Evolutionary conservation across 1,284 basidiomycete genomes (phyloP).

Genomic region (Cutaneotrichosporon sp.): DNA sequence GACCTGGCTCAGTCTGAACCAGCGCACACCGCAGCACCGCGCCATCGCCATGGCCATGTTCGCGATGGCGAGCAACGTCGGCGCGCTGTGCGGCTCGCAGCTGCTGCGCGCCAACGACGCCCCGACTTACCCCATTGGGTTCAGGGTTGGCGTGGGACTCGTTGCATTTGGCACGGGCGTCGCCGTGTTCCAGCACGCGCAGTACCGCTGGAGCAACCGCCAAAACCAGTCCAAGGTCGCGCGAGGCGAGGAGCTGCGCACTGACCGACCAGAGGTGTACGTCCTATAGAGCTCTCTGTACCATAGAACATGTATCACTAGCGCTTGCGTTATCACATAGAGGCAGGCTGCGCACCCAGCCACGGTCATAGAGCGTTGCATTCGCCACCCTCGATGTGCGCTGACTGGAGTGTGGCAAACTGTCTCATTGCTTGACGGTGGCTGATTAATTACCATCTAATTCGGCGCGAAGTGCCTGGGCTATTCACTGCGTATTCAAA

Average conservation of each 20-base stretch:
- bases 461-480: no score
- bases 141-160: slow-evolving; percentile 35
- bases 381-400: no score
- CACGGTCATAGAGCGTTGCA: no score
- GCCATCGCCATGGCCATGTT: slow-evolving; percentile 46
- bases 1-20: slow-evolving; percentile 42
- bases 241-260: not conserved
- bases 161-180: slow-evolving; percentile 23
- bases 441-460: no score
- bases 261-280: not conserved
- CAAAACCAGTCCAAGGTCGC: slow-evolving; percentile 6
- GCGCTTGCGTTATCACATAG: not conserved
- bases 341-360: no score
- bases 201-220: slow-evolving; percentile 36
- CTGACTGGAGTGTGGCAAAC: no score
- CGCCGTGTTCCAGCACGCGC: slow-evolving; percentile 34
- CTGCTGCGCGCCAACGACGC: slow-evolving; percentile 40
- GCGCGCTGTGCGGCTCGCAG: slow-evolving; percentile 41
- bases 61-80: slow-evolving; percentile 43
- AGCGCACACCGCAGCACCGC: slow-evolving; percentile 36
- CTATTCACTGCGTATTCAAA: no score
- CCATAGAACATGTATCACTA: not conserved
- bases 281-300: not conserved
- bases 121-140: slow-evolving; percentile 38
- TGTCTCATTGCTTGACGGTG: no score